Percentiles rank a stretch among this genome's conserved stretches.
These are phyloP conservation scores for Mortierella sp. DNA, from an alignment of 371 early-diverging fungal genomes.

Conservation along the genomic window DNA sequence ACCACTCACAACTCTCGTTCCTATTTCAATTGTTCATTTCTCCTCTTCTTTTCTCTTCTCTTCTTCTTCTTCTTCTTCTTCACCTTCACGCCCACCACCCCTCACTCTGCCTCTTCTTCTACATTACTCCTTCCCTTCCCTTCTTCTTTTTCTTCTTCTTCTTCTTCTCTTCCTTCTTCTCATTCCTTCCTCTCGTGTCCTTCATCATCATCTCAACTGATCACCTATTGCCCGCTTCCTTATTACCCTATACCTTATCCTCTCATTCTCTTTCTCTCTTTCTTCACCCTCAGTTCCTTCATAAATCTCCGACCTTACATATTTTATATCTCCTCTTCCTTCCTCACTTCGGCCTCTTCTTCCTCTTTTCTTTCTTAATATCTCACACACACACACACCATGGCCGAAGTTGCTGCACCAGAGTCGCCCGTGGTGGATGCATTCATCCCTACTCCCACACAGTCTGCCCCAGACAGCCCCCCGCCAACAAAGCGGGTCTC, in stretches of 20 bases:
- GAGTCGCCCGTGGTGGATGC: slow-evolving; percentile 1
- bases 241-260: background rate
- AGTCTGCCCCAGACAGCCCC: slow-evolving; percentile 13
- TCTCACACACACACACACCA: background rate
- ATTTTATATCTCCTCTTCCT: background rate
- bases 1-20: background rate
- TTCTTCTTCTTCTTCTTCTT: background rate
- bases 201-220: slow-evolving; percentile 4
- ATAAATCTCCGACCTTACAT: slow-evolving; percentile 1
- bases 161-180: background rate
- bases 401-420: slow-evolving; percentile 8
- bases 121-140: slow-evolving; percentile 4
- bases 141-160: background rate
- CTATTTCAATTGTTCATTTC: background rate
- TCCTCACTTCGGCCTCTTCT: background rate
- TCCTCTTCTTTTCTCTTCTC: background rate
- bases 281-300: background rate
- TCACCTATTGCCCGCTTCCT: background rate
- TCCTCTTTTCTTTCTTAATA: background rate
- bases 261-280: background rate
- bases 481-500: slow-evolving; percentile 20
- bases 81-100: background rate
- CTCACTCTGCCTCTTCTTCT: background rate
- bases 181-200: background rate
- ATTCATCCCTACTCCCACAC: slow-evolving; percentile 2